These are phyloP conservation scores for Ceratocystis cacaofunesta DNA, from an alignment of 2,329 filamentous ascomycete species.

Conservation along the genomic window DNA sequence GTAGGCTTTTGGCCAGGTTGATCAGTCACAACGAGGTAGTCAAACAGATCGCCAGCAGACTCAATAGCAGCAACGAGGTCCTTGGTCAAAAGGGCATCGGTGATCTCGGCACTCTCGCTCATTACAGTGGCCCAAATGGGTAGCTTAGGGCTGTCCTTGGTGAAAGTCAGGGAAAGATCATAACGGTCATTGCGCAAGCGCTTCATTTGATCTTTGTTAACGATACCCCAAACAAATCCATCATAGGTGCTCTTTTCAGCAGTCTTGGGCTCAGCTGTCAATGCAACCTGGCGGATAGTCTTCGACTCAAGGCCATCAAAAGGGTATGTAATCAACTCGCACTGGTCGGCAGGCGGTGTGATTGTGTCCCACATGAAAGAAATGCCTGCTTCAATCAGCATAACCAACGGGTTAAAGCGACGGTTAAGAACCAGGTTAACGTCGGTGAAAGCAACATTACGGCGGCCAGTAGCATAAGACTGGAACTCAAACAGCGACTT, in stretches of 20 bases:
- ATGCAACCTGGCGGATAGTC: slow-evolving; percentile 52
- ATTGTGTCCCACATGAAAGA: slow-evolving; percentile 71
- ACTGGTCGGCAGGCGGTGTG: slow-evolving; percentile 50
- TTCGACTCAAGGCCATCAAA: slow-evolving; percentile 85
- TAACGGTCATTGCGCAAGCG: slow-evolving; percentile 81
- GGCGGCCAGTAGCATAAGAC: slow-evolving; percentile 77
- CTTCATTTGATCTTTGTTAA: slow-evolving; percentile 92
- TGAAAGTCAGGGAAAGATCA: slow-evolving; percentile 81
- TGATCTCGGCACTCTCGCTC: slow-evolving; percentile 93
- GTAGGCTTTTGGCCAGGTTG: slow-evolving; percentile 76
- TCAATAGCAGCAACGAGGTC: slow-evolving; percentile 71
- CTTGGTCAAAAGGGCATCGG: slow-evolving; percentile 70
- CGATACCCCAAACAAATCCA: slow-evolving; percentile 84
- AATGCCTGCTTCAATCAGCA: slow-evolving; percentile 47
- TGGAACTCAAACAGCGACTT: slow-evolving; percentile 76
- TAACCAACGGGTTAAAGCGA: slow-evolving; percentile 65
- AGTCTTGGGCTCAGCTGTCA: slow-evolving; percentile 39
- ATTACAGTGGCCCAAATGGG: slow-evolving; percentile 85
- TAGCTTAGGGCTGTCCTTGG: slow-evolving; percentile 83
- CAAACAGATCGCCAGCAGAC: slow-evolving; percentile 60
- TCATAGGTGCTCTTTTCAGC: slow-evolving; percentile 59
- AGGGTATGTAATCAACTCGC: slow-evolving; percentile 67
- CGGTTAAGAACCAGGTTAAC: slow-evolving; percentile 68
- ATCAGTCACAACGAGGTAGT: slow-evolving; percentile 80
- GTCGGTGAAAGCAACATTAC: slow-evolving; percentile 86